These are phyloP conservation scores for Lasiodiplodia theobromae DNA, from an alignment of 2,329 filamentous ascomycete species.

Conservation along the genomic window DNA sequence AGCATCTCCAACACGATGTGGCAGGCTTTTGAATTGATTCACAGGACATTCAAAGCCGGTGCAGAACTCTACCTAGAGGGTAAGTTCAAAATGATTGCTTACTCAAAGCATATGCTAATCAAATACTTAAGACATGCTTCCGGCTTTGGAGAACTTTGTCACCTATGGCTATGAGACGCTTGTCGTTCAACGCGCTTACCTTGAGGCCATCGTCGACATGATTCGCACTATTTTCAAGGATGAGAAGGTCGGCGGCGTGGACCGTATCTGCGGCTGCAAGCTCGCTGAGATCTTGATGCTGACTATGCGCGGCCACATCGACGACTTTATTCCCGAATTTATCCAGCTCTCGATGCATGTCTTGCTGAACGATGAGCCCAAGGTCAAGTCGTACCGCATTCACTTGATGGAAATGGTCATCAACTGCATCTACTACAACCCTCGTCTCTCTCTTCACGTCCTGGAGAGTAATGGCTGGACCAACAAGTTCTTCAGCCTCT, in stretches of 20 bases:
- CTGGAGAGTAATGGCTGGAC: conserved; percentile 95
- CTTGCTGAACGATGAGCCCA: conserved; percentile 75
- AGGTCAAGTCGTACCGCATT: conserved; percentile 92
- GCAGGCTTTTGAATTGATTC: conserved; percentile 96
- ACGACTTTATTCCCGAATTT: conserved; percentile 88
- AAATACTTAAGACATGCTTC: conserved; percentile 78
- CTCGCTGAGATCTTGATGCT: conserved; percentile 97
- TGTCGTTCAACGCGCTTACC: conserved; percentile 82
- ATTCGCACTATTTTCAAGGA: conserved; percentile 94
- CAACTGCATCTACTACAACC: conserved; percentile 98
- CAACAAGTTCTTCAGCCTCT: conserved; percentile 97
- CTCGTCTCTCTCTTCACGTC: conserved; percentile 80
- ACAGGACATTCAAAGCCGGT: conserved; percentile 95
- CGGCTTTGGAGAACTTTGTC: conserved; percentile 96
- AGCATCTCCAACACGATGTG: conserved; percentile 96
- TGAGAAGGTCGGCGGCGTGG: conserved; percentile 89
- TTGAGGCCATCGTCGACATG: conserved; percentile 90
- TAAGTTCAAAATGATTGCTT: conserved; percentile 33
- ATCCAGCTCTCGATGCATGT: conserved; percentile 87
- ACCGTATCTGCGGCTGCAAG: conserved; percentile 97
- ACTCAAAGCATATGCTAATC: background rate
- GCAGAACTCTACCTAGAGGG: conserved; percentile 93
- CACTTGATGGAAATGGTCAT: conserved; percentile 99
- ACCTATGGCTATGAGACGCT: conserved; percentile 86
- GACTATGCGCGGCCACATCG: conserved; percentile 85